phyloP scores from a whole-genome alignment of 1,284 basidiomycete genomes.

The Leccinum solheimii region DNA sequence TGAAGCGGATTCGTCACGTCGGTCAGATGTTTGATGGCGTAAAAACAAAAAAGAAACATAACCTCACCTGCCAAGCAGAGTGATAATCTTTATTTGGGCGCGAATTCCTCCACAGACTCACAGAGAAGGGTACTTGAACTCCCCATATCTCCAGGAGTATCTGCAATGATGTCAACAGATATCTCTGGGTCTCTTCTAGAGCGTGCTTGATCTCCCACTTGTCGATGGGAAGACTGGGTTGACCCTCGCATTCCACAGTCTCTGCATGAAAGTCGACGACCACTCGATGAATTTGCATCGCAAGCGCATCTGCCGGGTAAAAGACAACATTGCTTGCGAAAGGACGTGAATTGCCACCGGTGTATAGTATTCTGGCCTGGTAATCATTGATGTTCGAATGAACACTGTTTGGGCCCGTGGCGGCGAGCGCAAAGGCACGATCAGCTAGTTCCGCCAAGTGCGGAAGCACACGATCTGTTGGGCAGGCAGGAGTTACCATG shows the following conservation, averaged over 20 bases:
- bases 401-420: not conserved
- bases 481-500: conserved; percentile 7
- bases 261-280: conserved; percentile 24
- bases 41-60: not conserved
- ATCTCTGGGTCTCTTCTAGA: conserved; percentile 17
- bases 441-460: not conserved
- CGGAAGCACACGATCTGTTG: conserved; percentile 11
- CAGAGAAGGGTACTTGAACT: not conserved
- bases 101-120: not conserved
- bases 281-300: conserved; percentile 14
- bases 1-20: conserved; percentile 4
- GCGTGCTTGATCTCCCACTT: conserved; percentile 24
- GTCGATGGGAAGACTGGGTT: conserved; percentile 19
- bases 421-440: not conserved
- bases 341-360: conserved; percentile 8
- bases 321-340: conserved; percentile 19
- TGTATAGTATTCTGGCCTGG: conserved; percentile 22
- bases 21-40: not conserved
- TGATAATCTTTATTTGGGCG: not conserved
- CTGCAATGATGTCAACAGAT: conserved; percentile 4
- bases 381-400: conserved; percentile 3
- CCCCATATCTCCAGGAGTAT: not conserved
- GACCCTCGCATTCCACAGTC: conserved; percentile 19
- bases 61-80: not conserved
- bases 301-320: conserved; percentile 9